Percentiles rank a stretch among this genome's conserved stretches.
Conservation (phyloP, 176 grass and related monocot species). For the Musa beccarii region DNA sequence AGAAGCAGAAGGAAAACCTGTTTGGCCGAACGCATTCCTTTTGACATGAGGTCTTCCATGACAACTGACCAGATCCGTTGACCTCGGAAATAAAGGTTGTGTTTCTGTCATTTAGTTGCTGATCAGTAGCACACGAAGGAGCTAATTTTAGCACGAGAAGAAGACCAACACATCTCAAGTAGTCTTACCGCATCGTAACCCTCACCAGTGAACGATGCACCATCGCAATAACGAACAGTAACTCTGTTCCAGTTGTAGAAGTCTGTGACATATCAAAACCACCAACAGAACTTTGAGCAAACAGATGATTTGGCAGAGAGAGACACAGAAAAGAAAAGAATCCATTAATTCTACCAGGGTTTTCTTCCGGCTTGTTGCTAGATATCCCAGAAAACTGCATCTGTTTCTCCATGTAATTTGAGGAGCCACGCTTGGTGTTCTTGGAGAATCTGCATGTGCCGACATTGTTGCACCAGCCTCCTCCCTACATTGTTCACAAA, state of each 20-base stretch:
- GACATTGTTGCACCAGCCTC: conserved; percentile 30
- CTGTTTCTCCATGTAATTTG: conserved; percentile 32
- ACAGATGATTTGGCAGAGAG: not conserved
- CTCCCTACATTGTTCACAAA: conserved; percentile 16
- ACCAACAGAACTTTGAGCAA: conserved; percentile 1
- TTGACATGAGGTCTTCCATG: conserved; percentile 59
- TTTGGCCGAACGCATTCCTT: conserved; percentile 48
- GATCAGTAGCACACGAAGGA: not conserved
- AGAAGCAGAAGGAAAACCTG: conserved; percentile 15
- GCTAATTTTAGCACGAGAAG: not conserved
- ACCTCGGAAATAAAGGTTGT: conserved; percentile 53
- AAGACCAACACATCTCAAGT: not conserved
- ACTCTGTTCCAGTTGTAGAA: conserved; percentile 96
- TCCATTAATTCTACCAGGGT: conserved; percentile 19
- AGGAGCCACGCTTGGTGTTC: conserved; percentile 13
- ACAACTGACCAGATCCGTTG: conserved; percentile 66
- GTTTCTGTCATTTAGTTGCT: conserved; percentile 18
- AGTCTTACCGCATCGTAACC: conserved; percentile 41
- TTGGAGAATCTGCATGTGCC: conserved; percentile 10
- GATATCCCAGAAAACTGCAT: conserved; percentile 22
- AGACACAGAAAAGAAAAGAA: not conserved
- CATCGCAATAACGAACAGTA: conserved; percentile 74
- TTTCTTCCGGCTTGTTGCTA: conserved; percentile 21
- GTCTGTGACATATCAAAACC: conserved; percentile 29
- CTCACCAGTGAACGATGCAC: conserved; percentile 71